Base-by-base conservation (phyloP, 495 filamentous ascomycete species). In the Articulospora tetracladia region DNA sequence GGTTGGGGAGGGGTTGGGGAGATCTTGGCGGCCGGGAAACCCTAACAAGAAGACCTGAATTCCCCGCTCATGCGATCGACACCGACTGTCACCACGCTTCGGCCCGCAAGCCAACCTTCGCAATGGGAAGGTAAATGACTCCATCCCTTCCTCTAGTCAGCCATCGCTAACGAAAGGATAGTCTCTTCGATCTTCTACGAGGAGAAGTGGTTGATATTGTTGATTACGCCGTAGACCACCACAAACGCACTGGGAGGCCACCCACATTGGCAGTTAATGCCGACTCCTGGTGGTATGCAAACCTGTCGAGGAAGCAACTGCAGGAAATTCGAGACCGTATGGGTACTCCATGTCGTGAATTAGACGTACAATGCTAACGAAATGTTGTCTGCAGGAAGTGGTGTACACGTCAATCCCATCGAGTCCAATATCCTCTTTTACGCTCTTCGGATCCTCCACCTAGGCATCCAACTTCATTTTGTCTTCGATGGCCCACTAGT, bases 381-480 rank as follows among this genome's bases (percentile, higher is more conserved):
- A 22, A 15, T 23, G 19, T 53, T 44, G 4, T 34, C 25, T 19
- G 12, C 23, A 62, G 59, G 19, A 57, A 27, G 20, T 28, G 53
- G 54, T 36, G 23, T 53, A 22, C 0, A 62, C 24, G 30, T 44
- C 23, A 57, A 62, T 34, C 41, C 34, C 23, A 30, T 52, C 34
- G 59, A 57, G 28, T 1, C 1, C 1, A 62, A 57, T 41, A 52
- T 62, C 34, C 24, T 62, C 2, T 62, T 52, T 28, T 62, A 28
- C 13, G 64, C 63, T 12, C 48, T 57, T 11, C 67, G 62, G 19
- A 61, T 70, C 1, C n/a, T 72, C 20, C 63, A 64, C 13, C 64
- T 72, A 47, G 69, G 68, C 17, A 63, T 70, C 15, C 63, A 70
- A 36, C 49, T 70, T 7, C 55, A 69, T 50, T 72, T 72, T 24